Conservation (phyloP, 2,329 filamentous ascomycete species). For the Alternaria brassicae region DNA sequence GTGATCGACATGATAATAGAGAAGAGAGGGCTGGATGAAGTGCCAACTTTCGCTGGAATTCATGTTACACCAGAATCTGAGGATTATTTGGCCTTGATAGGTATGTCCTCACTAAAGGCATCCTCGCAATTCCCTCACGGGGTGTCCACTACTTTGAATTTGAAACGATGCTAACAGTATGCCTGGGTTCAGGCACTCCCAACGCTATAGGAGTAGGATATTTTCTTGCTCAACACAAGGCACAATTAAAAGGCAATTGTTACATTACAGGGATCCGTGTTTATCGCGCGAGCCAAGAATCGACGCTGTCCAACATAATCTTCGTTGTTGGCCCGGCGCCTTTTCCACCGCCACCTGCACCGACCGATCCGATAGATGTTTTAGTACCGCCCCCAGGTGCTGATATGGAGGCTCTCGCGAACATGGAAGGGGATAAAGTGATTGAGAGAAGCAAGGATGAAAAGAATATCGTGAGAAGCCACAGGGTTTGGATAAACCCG, state of each 20-base stretch:
- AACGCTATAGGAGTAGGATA: not conserved
- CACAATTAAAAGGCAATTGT: not conserved
- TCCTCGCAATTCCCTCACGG: not conserved
- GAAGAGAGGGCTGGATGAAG: not conserved
- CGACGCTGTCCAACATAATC: not conserved
- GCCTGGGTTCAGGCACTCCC: not conserved
- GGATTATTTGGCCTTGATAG: conserved; percentile 4
- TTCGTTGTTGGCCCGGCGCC: conserved; percentile 1
- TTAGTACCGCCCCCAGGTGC: not conserved
- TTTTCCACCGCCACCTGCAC: not conserved
- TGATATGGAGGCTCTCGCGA: not conserved
- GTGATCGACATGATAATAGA: conserved; percentile 1
- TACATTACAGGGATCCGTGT: not conserved
- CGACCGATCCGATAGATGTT: not conserved
- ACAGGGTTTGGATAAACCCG: not conserved
- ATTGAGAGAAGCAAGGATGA: conserved; percentile 5
- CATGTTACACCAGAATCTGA: not conserved
- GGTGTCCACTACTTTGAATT: not conserved
- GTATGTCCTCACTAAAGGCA: not conserved
- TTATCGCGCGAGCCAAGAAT: not conserved
- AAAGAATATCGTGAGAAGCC: conserved; percentile 10
- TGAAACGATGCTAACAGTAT: not conserved
- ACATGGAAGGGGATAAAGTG: not conserved
- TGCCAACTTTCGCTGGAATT: not conserved
- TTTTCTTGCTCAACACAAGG: conserved; percentile 11